These are phyloP conservation scores for Cyphellophora europaea DNA, from an alignment of 2,329 filamentous ascomycete genomes.

Conservation along the genomic window DNA sequence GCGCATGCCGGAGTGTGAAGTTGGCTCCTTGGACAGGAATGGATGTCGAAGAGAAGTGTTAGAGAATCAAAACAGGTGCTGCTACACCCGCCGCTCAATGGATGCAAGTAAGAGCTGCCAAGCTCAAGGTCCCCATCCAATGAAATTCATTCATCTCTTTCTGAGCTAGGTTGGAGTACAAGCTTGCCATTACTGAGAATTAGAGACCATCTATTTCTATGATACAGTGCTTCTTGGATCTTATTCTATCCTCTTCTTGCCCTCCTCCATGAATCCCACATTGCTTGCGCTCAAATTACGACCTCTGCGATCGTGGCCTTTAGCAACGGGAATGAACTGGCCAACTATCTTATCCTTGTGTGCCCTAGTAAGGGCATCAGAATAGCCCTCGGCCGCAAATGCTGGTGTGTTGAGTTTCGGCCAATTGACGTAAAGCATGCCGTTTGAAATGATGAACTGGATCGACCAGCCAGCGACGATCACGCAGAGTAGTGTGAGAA, in stretches of 20 bases:
- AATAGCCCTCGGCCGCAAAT: slow-evolving; percentile 78
- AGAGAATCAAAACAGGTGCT: too few relatives aligned
- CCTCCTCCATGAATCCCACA: slow-evolving; percentile 82
- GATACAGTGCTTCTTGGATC: too few relatives aligned
- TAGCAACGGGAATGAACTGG: slow-evolving; percentile 50
- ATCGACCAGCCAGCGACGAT: slow-evolving; percentile 60
- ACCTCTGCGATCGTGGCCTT: slow-evolving; percentile 52
- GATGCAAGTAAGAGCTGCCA: too few relatives aligned
- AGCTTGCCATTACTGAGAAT: too few relatives aligned
- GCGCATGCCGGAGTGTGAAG: too few relatives aligned
- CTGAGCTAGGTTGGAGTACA: too few relatives aligned
- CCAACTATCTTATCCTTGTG: slow-evolving; percentile 76
- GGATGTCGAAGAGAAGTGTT: too few relatives aligned
- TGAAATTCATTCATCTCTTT: too few relatives aligned
- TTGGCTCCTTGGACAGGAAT: too few relatives aligned
- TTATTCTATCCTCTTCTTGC: slow-evolving; percentile 90
- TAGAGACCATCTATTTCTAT: too few relatives aligned
- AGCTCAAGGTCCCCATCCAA: too few relatives aligned
- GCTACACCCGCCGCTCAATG: too few relatives aligned
- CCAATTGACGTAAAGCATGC: slow-evolving; percentile 97
- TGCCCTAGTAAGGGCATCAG: slow-evolving; percentile 75
- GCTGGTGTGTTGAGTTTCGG: slow-evolving; percentile 86
- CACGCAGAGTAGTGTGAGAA: slow-evolving; percentile 75
- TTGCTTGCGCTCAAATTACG: slow-evolving; percentile 73
- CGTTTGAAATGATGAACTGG: slow-evolving; percentile 72